Evolutionary conservation across 208 protist species (phyloP).

Genomic region (Eutreptiella sp.): DNA sequence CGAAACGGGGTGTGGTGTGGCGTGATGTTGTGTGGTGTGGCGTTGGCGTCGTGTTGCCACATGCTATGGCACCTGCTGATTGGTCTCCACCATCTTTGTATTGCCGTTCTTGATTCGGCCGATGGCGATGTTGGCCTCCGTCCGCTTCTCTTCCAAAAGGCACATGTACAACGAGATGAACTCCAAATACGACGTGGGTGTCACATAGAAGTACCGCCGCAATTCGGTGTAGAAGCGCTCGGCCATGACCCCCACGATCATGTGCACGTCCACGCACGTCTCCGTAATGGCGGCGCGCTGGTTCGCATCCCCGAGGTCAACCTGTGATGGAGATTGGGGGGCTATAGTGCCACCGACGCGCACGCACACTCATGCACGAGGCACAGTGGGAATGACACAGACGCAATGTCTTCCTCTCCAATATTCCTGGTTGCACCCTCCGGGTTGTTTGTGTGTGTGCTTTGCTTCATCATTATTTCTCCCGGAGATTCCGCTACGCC

Average conservation of each 20-base stretch:
- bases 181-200: conserved; percentile 88
- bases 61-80: conserved; percentile 78
- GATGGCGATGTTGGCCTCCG: conserved; percentile 71
- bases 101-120: conserved; percentile 78
- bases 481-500: too few relatives aligned
- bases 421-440: too few relatives aligned
- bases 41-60: too few relatives aligned
- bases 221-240: conserved; percentile 80
- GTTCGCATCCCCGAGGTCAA: conserved; percentile 55
- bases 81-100: conserved; percentile 80
- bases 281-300: conserved; percentile 51
- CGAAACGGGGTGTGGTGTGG: too few relatives aligned
- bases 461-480: too few relatives aligned
- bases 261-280: conserved; percentile 79
- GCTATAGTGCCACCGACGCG: too few relatives aligned
- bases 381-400: too few relatives aligned
- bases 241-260: conserved; percentile 53
- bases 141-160: conserved; percentile 64
- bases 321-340: too few relatives aligned
- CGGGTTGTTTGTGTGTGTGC: too few relatives aligned
- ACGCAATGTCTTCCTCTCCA: too few relatives aligned
- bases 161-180: conserved; percentile 86
- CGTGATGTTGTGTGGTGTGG: too few relatives aligned
- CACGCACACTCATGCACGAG: too few relatives aligned
- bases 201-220: conserved; percentile 85